These are phyloP conservation scores for Jacaranda mimosifolia DNA, from an alignment of 257 asterid genomes.

Conservation along the genomic window DNA sequence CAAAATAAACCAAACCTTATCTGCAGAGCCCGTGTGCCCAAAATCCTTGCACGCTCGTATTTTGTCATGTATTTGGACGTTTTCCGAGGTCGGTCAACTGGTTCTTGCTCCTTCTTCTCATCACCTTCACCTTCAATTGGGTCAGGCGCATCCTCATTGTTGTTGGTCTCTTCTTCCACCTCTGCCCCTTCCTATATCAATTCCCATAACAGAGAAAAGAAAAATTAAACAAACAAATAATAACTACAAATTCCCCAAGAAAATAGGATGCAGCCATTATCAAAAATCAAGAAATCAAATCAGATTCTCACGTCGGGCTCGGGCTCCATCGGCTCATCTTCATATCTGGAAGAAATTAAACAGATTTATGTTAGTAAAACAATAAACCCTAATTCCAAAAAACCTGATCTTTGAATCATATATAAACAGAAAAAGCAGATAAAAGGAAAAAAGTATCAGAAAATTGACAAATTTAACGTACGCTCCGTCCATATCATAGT, in stretches of 20 bases:
- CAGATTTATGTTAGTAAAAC: neutral
- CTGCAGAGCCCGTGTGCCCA: slow-evolving; percentile 78
- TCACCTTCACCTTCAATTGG: slow-evolving; percentile 56
- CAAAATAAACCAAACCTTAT: slow-evolving; percentile 49
- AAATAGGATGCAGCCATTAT: too few species aligned
- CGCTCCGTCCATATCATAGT: slow-evolving; percentile 65
- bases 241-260: too few species aligned
- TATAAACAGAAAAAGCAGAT: neutral
- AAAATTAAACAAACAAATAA: neutral
- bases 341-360: slow-evolving; percentile 42
- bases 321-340: slow-evolving; percentile 69
- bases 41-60: slow-evolving; percentile 71
- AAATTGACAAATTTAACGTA: slow-evolving; percentile 12
- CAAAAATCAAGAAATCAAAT: too few species aligned
- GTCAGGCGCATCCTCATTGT: slow-evolving; percentile 52
- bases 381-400: slow-evolving; percentile 21
- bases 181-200: slow-evolving; percentile 63
- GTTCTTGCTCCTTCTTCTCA: slow-evolving; percentile 54
- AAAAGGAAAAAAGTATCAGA: neutral
- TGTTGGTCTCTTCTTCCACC: slow-evolving; percentile 54
- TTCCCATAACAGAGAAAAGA: neutral
- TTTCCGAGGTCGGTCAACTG: slow-evolving; percentile 54
- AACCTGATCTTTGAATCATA: neutral
- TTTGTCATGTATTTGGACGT: slow-evolving; percentile 75
- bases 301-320: slow-evolving; percentile 56